Percentiles rank a stretch among this genome's conserved stretches.
phyloP scores from a whole-genome alignment of 75 land plant genomes.

The Cupressus sempervirens region DNA sequence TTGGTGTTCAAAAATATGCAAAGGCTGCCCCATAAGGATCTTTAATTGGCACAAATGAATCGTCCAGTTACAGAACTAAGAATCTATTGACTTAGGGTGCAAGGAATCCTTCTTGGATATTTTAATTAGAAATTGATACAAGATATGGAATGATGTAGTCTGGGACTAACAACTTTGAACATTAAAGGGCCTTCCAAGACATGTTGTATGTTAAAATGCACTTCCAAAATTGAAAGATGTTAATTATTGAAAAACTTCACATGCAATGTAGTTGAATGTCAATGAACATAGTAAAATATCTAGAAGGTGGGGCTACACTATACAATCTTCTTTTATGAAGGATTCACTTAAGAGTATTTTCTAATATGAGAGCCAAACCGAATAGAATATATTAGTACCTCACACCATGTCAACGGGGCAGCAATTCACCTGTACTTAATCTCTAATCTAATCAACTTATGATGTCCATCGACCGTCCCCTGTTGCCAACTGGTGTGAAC shows the following conservation, averaged over 20 bases:
- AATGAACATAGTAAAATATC: not conserved
- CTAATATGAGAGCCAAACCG: not conserved
- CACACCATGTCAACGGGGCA: not conserved
- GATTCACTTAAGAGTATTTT: not conserved
- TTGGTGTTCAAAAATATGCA: not conserved
- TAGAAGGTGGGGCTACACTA: not conserved
- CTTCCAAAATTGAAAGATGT: not conserved
- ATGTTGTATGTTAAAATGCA: not conserved
- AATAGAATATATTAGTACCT: not conserved
- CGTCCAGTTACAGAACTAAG: not conserved
- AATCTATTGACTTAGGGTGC: not conserved
- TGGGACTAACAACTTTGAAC: not conserved
- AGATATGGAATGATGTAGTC: not conserved
- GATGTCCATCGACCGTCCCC: too few species aligned
- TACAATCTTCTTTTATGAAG: not conserved
- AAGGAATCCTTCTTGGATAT: not conserved
- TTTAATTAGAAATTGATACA: not conserved
- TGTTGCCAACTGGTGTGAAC: too few species aligned
- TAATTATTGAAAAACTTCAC: not conserved
- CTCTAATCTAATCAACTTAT: not conserved
- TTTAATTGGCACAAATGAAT: not conserved
- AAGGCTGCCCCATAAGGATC: not conserved
- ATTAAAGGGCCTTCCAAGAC: not conserved
- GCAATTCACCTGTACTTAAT: not conserved
- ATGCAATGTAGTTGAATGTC: not conserved